These are phyloP conservation scores for Monosporozyma aquatica DNA, from an alignment of 805 yeast genomes.

Conservation along the genomic window DNA sequence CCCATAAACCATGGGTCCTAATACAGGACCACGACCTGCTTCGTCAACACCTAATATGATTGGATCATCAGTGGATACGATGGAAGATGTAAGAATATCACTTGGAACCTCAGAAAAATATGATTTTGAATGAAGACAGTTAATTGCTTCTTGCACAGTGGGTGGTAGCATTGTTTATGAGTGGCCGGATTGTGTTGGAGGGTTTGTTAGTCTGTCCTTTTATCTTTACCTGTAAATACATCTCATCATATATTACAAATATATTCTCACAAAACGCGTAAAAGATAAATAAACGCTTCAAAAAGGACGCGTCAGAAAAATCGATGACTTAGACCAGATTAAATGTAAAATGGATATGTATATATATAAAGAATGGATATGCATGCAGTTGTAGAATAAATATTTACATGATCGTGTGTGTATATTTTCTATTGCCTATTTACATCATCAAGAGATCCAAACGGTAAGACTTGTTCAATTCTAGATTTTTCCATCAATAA, in stretches of 20 bases:
- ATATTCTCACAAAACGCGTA: no score
- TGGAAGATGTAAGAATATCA: neutral
- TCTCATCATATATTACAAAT: no score
- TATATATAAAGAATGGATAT: neutral
- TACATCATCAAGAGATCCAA: slow-evolving; percentile 69
- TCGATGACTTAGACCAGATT: neutral
- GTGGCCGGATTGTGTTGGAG: no score
- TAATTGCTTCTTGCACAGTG: slow-evolving; percentile 19
- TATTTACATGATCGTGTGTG: neutral
- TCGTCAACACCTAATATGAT: slow-evolving; percentile 85
- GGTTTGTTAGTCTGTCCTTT: neutral
- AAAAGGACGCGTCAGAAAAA: slow-evolving; percentile 1
- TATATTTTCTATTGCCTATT: slow-evolving; percentile 14
- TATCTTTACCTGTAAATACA: neutral
- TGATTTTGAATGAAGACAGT: slow-evolving; percentile 35
- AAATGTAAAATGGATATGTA: neutral
- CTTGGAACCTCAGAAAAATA: slow-evolving; percentile 44
- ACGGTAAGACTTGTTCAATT: slow-evolving; percentile 66
- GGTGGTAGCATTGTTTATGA: slow-evolving; percentile 19
- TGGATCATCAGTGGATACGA: slow-evolving; percentile 21
- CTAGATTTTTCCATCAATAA: slow-evolving; percentile 52
- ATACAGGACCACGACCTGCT: slow-evolving; percentile 97
- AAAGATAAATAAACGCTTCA: no score
- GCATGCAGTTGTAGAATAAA: neutral
- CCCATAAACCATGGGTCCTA: slow-evolving; percentile 98